A percentile compares a stretch with the other conserved stretches of the same genome.
Evolutionary conservation across 1,284 basidiomycete species (phyloP).

Genomic region (Kalmanozyma brasiliensis): DNA sequence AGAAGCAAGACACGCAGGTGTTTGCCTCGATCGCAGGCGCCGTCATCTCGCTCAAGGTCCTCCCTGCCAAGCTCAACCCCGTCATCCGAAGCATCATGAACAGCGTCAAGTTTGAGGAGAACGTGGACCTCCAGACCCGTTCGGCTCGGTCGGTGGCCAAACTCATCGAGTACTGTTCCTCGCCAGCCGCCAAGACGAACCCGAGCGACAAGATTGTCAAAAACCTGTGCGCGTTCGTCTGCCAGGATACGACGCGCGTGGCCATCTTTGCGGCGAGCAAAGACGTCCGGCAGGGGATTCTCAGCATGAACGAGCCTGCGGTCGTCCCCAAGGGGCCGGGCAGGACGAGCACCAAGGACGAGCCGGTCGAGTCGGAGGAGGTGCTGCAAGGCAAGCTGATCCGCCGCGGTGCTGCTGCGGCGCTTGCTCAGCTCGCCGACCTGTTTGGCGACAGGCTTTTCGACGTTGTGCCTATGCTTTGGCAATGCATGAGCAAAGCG

Average conservation of each 20-base stretch:
- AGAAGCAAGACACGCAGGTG: slow-evolving; percentile 86
- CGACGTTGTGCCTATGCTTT: slow-evolving; percentile 85
- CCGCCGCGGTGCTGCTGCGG: slow-evolving; percentile 82
- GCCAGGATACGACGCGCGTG: slow-evolving; percentile 83
- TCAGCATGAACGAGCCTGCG: slow-evolving; percentile 74
- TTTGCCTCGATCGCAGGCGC: slow-evolving; percentile 89
- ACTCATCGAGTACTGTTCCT: slow-evolving; percentile 84
- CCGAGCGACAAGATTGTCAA: slow-evolving; percentile 93
- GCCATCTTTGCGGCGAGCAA: slow-evolving; percentile 83
- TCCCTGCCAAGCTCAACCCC: slow-evolving; percentile 82
- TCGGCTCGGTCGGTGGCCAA: slow-evolving; percentile 87
- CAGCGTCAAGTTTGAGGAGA: slow-evolving; percentile 88
- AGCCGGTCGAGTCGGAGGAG: slow-evolving; percentile 68
- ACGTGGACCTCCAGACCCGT: slow-evolving; percentile 86
- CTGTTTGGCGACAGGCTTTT: slow-evolving; percentile 82
- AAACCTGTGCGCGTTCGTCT: slow-evolving; percentile 96
- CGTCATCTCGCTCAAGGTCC: slow-evolving; percentile 73
- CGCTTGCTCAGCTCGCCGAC: slow-evolving; percentile 81
- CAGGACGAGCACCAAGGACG: slow-evolving; percentile 33
- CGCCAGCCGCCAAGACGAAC: slow-evolving; percentile 73
- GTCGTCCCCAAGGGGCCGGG: slow-evolving; percentile 26
- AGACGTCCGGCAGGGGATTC: slow-evolving; percentile 77
- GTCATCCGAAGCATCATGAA: slow-evolving; percentile 98
- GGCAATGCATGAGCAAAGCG: slow-evolving; percentile 88
- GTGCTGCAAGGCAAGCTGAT: slow-evolving; percentile 70